Conservation (phyloP, 129 eudicot species). For the Pseudognaphalium luteoalbum region DNA sequence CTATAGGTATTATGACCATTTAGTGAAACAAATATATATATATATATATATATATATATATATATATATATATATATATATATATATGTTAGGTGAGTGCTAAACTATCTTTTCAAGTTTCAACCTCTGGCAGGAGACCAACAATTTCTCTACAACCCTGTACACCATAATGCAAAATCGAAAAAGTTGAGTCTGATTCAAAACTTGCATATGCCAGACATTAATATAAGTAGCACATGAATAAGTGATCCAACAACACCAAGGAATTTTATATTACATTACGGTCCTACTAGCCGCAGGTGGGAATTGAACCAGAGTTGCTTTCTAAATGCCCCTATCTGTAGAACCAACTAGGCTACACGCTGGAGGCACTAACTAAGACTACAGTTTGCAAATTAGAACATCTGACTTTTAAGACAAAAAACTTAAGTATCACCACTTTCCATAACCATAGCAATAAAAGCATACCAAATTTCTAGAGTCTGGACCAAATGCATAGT, state of each 20-base stretch:
- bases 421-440: neutral
- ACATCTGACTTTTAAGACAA: neutral
- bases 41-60: conserved; percentile 4
- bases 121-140: conserved; percentile 29
- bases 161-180: conserved; percentile 15
- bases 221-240: too few relatives aligned
- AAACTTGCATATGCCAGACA: too few relatives aligned
- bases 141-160: conserved; percentile 13
- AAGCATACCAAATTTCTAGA: conserved; percentile 10
- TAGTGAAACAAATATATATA: conserved; percentile 5
- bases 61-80: conserved; percentile 4
- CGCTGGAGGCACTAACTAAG: too few relatives aligned
- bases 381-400: too few relatives aligned
- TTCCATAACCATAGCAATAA: conserved; percentile 14
- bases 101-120: conserved; percentile 22
- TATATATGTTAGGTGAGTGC: conserved; percentile 15
- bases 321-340: too few relatives aligned
- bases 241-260: too few relatives aligned
- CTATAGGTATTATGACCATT: neutral
- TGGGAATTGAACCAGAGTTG: too few relatives aligned
- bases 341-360: too few relatives aligned
- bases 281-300: too few relatives aligned
- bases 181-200: too few relatives aligned
- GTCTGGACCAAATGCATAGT: conserved; percentile 74
- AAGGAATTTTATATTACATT: too few relatives aligned